These are phyloP conservation scores for Tubosaeta sp. DNA, from an alignment of 768 basidiomycete genomes.

Conservation along the genomic window DNA sequence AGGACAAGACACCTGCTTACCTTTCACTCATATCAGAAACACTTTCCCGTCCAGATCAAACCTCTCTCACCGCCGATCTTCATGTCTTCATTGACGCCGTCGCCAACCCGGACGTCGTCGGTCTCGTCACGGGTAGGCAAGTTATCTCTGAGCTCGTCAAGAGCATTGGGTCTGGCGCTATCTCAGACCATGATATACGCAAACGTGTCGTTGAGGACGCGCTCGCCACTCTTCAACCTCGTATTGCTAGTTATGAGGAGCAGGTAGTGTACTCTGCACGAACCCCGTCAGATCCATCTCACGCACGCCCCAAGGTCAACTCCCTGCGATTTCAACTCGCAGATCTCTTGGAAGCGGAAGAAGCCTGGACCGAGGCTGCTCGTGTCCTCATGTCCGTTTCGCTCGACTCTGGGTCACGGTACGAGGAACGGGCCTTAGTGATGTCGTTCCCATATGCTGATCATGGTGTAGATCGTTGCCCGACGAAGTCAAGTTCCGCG, in stretches of 20 bases:
- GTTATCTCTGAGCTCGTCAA: slow-evolving; percentile 83
- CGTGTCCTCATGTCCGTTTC: slow-evolving; percentile 90
- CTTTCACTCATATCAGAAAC: slow-evolving; percentile 64
- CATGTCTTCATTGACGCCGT: slow-evolving; percentile 74
- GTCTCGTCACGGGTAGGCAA: slow-evolving; percentile 85
- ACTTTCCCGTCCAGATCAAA: slow-evolving; percentile 46
- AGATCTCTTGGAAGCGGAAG: slow-evolving; percentile 80
- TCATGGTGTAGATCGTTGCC: slow-evolving; percentile 45
- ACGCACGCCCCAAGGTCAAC: slow-evolving; percentile 48
- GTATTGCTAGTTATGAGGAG: slow-evolving; percentile 91
- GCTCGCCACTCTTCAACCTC: slow-evolving; percentile 63
- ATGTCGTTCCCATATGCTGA: slow-evolving; percentile 3
- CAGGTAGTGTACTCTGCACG: slow-evolving; percentile 44
- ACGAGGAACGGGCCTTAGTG: slow-evolving; percentile 12
- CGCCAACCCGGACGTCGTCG: slow-evolving; percentile 75
- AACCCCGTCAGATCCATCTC: neutral
- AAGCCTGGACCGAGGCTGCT: slow-evolving; percentile 93
- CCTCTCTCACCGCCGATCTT: slow-evolving; percentile 50
- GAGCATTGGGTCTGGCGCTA: slow-evolving; percentile 51
- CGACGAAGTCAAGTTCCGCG: slow-evolving; percentile 82
- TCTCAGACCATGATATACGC: slow-evolving; percentile 52
- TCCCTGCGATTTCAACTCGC: slow-evolving; percentile 85
- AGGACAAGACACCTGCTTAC: slow-evolving; percentile 80
- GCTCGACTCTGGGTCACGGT: slow-evolving; percentile 87
- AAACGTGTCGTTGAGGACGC: slow-evolving; percentile 76